Evolutionary conservation across 768 basidiomycete genomes (phyloP).

Genomic region (Auriscalpium orientale): DNA sequence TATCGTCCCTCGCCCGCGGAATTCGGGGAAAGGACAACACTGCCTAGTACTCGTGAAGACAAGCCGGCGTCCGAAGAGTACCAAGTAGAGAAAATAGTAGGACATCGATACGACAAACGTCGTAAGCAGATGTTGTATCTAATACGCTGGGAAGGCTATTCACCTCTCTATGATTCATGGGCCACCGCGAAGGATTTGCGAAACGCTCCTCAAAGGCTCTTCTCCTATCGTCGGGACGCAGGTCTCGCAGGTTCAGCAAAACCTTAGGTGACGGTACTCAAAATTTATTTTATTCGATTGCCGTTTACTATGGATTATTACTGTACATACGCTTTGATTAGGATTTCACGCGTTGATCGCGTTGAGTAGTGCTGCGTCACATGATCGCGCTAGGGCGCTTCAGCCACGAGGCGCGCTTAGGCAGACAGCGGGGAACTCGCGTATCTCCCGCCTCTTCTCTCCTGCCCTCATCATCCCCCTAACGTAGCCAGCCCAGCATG

Average conservation of each 20-base stretch:
- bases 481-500: no score
- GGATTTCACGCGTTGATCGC: no score
- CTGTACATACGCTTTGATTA: no score
- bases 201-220: neutral
- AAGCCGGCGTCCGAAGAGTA: slow-evolving; percentile 1
- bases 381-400: no score
- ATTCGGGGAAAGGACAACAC: slow-evolving; percentile 2
- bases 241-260: neutral
- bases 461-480: no score
- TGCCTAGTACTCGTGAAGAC: neutral
- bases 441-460: no score
- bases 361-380: no score
- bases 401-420: no score
- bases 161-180: slow-evolving; percentile 12
- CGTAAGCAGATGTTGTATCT: slow-evolving; percentile 3
- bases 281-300: no score
- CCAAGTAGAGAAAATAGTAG: slow-evolving; percentile 2
- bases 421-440: no score
- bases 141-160: slow-evolving; percentile 10
- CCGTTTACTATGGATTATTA: no score
- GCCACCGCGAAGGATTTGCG: neutral
- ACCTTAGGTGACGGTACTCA: no score
- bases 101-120: neutral
- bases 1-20: slow-evolving; percentile 14
- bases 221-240: neutral